Percentiles rank a stretch among this genome's conserved stretches.
These are phyloP conservation scores for Lactifluus piperatus DNA, from an alignment of 768 basidiomycete species.

Conservation along the genomic window DNA sequence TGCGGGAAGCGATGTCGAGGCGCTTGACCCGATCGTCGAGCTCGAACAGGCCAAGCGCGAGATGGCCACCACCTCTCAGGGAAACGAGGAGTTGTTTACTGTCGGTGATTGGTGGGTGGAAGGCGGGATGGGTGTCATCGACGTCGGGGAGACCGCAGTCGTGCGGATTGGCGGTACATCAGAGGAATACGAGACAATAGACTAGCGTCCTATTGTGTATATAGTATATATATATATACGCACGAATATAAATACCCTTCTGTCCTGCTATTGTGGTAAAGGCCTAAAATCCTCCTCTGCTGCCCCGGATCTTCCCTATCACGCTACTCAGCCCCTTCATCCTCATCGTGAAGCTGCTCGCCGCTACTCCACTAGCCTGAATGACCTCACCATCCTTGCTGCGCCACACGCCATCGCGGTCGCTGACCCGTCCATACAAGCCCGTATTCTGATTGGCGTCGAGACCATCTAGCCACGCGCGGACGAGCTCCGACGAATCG, in stretches of 20 bases:
- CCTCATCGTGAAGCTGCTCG: conserved; percentile 3
- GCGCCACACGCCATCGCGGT: conserved; percentile 14
- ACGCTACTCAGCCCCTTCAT: conserved; percentile 6
- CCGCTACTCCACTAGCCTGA: conserved; percentile 15
- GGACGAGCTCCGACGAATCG: conserved; percentile 37
- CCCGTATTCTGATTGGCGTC: conserved; percentile 40
- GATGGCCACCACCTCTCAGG: conserved; percentile 13
- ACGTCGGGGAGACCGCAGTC: conserved; percentile 28
- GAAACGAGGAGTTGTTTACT: neutral
- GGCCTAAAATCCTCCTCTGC: conserved; percentile 3
- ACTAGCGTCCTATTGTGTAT: neutral
- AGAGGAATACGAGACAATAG: neutral
- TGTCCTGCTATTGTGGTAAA: too few relatives aligned
- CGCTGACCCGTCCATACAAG: conserved; percentile 19
- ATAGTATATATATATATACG: neutral
- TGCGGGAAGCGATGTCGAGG: conserved; percentile 34
- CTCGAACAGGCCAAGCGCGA: conserved; percentile 31
- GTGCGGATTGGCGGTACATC: conserved; percentile 25
- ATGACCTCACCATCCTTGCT: conserved; percentile 8
- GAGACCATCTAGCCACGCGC: conserved; percentile 38
- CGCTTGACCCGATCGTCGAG: conserved; percentile 32
- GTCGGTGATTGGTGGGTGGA: conserved; percentile 26
- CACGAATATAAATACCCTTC: too few relatives aligned
- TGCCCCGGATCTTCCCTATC: neutral
- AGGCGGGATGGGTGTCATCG: conserved; percentile 30